These are phyloP conservation scores for Tilletia walkeri DNA, from an alignment of 1,284 basidiomycete genomes.

Conservation along the genomic window DNA sequence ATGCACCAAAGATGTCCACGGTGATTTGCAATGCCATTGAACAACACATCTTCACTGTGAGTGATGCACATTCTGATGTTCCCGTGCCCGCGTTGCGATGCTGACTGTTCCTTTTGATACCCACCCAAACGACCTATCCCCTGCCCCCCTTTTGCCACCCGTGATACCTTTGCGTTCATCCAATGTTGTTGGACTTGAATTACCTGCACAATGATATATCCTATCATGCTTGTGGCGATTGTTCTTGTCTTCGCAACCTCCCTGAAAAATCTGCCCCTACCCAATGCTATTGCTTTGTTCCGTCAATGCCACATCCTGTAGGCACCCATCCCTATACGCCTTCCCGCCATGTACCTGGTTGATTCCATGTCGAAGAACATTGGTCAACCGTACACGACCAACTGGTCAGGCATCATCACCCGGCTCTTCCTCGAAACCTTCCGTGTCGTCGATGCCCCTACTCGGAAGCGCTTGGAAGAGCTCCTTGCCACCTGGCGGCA, in stretches of 20 bases:
- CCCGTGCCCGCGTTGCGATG: too few species aligned
- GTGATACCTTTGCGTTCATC: too few species aligned
- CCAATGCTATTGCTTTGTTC: conserved; percentile 21
- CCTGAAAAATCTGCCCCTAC: too few species aligned
- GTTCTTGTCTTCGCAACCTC: not conserved
- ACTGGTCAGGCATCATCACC: conserved; percentile 46
- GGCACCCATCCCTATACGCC: conserved; percentile 69
- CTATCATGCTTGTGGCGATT: too few species aligned
- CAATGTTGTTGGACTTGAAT: too few species aligned
- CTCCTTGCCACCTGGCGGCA: conserved; percentile 51
- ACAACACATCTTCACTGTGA: conserved; percentile 70
- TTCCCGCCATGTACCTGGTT: conserved; percentile 89
- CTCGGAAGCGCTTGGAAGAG: conserved; percentile 52
- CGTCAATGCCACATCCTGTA: not conserved
- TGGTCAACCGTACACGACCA: conserved; percentile 47
- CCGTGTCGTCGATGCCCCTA: conserved; percentile 49
- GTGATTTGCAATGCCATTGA: conserved; percentile 85
- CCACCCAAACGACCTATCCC: not conserved
- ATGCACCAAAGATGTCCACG: conserved; percentile 70
- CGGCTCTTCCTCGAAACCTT: conserved; percentile 53
- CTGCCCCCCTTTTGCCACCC: too few species aligned
- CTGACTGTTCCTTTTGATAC: not conserved
- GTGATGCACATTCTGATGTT: conserved; percentile 27
- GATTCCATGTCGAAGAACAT: conserved; percentile 71
- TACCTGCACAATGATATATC: not conserved